Conservation (phyloP, 1,139 yeast genomes). For the Sugiyamaella sp. region DNA sequence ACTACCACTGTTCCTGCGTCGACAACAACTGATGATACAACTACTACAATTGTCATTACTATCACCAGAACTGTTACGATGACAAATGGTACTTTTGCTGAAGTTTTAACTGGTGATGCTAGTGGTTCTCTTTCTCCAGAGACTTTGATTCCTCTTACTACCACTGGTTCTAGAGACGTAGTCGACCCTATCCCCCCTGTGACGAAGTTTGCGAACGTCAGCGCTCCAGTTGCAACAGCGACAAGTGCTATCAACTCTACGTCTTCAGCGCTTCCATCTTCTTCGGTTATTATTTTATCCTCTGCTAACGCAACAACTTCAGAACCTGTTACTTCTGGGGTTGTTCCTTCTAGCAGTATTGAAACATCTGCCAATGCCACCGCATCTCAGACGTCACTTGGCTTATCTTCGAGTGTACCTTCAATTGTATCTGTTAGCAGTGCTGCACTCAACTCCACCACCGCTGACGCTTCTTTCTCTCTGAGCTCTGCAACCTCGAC, state of each 20-base stretch:
- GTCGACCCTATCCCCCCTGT: neutral
- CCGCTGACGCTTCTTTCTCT: constrained; percentile 7
- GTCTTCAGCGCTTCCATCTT: neutral
- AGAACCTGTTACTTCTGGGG: no score
- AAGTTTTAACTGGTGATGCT: constrained; percentile 30
- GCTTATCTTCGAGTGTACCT: constrained; percentile 6
- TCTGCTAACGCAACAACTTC: no score
- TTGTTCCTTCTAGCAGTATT: neutral
- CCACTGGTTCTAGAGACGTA: neutral
- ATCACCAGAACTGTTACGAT: constrained; percentile 31
- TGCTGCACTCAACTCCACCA: constrained; percentile 10
- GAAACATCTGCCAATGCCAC: constrained; percentile 27
- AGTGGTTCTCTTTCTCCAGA: constrained; percentile 18
- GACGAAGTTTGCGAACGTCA: neutral
- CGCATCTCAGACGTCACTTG: constrained; percentile 28
- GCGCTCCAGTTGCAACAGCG: neutral
- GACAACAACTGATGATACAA: constrained; percentile 18
- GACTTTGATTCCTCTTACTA: constrained; percentile 11
- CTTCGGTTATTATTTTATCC: no score
- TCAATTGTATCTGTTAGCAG: constrained; percentile 7
- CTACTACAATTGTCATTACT: constrained; percentile 22
- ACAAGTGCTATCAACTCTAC: constrained; percentile 4
- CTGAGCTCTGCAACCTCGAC: constrained; percentile 1
- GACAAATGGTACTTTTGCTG: constrained; percentile 31
- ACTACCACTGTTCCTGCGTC: constrained; percentile 17